Percentiles rank a stretch among this genome's conserved stretches.
These are phyloP conservation scores for Coccinonectria pachysandricola DNA, from an alignment of 2,329 filamentous ascomycete genomes.

Conservation along the genomic window DNA sequence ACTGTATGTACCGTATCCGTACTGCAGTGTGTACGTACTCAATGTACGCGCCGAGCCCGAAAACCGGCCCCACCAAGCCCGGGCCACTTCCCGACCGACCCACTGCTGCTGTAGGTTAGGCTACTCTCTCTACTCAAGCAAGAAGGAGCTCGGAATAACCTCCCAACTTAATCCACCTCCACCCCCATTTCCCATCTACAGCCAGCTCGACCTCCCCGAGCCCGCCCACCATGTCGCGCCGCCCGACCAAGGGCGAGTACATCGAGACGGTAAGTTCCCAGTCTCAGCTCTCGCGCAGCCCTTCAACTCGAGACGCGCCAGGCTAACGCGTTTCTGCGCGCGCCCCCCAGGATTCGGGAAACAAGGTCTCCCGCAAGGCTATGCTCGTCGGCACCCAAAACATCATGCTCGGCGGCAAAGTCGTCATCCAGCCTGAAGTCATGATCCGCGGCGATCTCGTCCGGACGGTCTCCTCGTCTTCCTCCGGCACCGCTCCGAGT, in stretches of 20 bases:
- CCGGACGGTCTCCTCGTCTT: conserved; percentile 39
- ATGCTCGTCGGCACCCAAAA: conserved; percentile 92
- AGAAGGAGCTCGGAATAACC: too few species aligned
- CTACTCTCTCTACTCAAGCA: too few species aligned
- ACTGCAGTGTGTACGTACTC: too few species aligned
- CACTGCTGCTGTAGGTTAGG: too few species aligned
- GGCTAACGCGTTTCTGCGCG: background rate
- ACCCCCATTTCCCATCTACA: background rate
- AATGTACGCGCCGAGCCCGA: too few species aligned
- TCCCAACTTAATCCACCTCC: too few species aligned
- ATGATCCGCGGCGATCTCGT: conserved; percentile 87
- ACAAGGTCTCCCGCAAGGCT: conserved; percentile 91
- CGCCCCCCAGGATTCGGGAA: conserved; percentile 71
- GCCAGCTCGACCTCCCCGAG: too few species aligned
- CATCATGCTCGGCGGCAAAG: conserved; percentile 94
- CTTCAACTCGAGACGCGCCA: conserved; percentile 4
- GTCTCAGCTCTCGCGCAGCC: background rate
- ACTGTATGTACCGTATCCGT: too few species aligned
- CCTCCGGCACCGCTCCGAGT: conserved; percentile 29
- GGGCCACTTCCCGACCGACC: too few species aligned
- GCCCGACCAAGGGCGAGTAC: conserved; percentile 78
- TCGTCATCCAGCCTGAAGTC: conserved; percentile 89
- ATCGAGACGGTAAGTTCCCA: conserved; percentile 72
- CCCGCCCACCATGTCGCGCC: conserved; percentile 54
- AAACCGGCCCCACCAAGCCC: too few species aligned